Base-by-base conservation (phyloP, 2,329 filamentous ascomycete species). In the Cryphonectria parasitica region DNA sequence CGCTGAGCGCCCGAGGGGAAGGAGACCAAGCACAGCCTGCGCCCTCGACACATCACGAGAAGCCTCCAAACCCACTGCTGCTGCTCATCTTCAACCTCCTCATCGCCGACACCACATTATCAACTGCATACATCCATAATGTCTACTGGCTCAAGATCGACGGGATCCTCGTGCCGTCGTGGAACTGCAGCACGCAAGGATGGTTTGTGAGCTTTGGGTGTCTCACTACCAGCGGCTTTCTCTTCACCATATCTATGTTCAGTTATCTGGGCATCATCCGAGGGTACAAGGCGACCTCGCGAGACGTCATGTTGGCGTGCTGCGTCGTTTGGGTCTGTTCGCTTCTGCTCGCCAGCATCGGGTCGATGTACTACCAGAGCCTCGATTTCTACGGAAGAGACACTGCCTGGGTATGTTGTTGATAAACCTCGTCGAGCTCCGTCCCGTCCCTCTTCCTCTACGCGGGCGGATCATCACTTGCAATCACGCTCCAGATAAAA, bases 71-170 rank as follows among this genome's bases (percentile, higher is more conserved):
- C 74, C 91, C 92, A 78, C 91, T 92, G 75, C 84, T 92, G 39
- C 82, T 92, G 0, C 83, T 93, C 5, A 90, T 92, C 70, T 87
- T 91, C 77, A 92, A 92, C 77, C 84, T 93, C 0, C 81, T 93
- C 6, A 79, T 91, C 31, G 90, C 91, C 71, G 91, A 93, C 74
- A 84, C 91, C 69, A 88, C 90, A 75, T 91, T 92, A 75, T 84
- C 88, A 10, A 77, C 88, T 0, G 88, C 89, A 4, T 93, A 92
- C 76, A 75, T 90, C 60, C 81, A 92, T 64, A 91, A 90, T 72
- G 84, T 85, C 4, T 81, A 85, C 49, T 91, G 90, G 86, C 80
- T 91, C 6, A 77, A 79, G 0, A 77, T 81, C 19, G 82, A 90
- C 76, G 82, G 81, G 0, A 85, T 92, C 22, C 75, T 84, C 1